Percentiles rank a stretch among this genome's conserved stretches.
These are phyloP conservation scores for Fusarium concolor DNA, from an alignment of 2,329 filamentous ascomycete species.

Conservation along the genomic window DNA sequence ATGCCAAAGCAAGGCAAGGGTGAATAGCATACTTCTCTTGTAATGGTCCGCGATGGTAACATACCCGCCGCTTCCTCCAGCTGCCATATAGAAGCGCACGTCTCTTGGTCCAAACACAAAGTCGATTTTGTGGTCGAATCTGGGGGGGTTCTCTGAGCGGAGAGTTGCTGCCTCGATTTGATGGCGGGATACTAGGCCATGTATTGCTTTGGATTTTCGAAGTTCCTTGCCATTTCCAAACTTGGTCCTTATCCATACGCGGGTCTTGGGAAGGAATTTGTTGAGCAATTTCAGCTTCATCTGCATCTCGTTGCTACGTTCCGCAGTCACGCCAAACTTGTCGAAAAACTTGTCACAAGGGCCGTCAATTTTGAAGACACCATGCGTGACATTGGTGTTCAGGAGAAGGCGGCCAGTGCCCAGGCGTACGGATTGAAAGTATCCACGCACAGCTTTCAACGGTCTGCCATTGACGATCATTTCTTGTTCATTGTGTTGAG, in stretches of 20 bases:
- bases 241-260: conserved; percentile 51
- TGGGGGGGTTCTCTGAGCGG: conserved; percentile 36
- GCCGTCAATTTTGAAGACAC: conserved; percentile 61
- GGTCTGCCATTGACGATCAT: conserved; percentile 48
- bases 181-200: conserved; percentile 44
- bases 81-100: conserved; percentile 49
- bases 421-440: conserved; percentile 66
- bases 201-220: conserved; percentile 47
- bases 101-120: conserved; percentile 48
- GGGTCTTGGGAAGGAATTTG: conserved; percentile 55
- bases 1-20: not conserved
- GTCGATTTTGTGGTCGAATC: conserved; percentile 44
- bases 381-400: conserved; percentile 67
- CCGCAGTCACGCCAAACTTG: conserved; percentile 36
- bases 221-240: conserved; percentile 49
- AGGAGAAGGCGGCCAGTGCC: conserved; percentile 65
- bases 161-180: conserved; percentile 35
- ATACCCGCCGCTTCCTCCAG: conserved; percentile 44
- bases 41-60: conserved; percentile 60
- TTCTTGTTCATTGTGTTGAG: conserved; percentile 36
- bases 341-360: conserved; percentile 52
- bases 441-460: conserved; percentile 62
- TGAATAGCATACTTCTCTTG: conserved; percentile 50
- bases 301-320: conserved; percentile 8
- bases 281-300: conserved; percentile 47